A percentile compares a stretch with the other conserved stretches of the same genome.
Evolutionary conservation across 1,284 basidiomycete species (phyloP).

Genomic region (Ustilago crameri): DNA sequence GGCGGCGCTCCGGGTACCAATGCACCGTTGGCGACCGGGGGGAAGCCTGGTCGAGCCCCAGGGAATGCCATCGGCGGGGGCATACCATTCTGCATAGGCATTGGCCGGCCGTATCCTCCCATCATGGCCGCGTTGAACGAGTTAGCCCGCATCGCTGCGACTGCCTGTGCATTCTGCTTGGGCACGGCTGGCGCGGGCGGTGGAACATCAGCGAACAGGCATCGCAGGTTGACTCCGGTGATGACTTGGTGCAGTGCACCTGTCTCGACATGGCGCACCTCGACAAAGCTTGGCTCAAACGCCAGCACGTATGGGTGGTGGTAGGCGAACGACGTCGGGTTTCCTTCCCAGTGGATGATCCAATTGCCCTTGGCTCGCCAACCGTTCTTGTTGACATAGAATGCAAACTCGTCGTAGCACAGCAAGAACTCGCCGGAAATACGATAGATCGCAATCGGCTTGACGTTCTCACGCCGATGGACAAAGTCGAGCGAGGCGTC

Average conservation of each 20-base stretch:
- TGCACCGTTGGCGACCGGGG: conserved; percentile 16
- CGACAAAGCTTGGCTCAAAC: conserved; percentile 95
- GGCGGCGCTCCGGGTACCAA: conserved; percentile 33
- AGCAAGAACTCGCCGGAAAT: conserved; percentile 96
- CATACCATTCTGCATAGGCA: conserved; percentile 40
- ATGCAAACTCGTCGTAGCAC: conserved; percentile 99
- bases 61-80: conserved; percentile 34
- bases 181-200: conserved; percentile 73
- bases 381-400: conserved; percentile 97
- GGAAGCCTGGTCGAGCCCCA: conserved; percentile 36
- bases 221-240: conserved; percentile 74
- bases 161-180: conserved; percentile 43
- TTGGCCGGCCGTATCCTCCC: conserved; percentile 28
- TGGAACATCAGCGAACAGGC: conserved; percentile 92
- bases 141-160: conserved; percentile 47
- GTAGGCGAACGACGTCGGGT: conserved; percentile 90
- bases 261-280: conserved; percentile 94
- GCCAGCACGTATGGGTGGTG: conserved; percentile 97
- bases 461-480: conserved; percentile 84
- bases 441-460: conserved; percentile 95
- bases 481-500: conserved; percentile 94
- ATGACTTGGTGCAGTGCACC: conserved; percentile 94
- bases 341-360: conserved; percentile 97
- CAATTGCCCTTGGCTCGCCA: conserved; percentile 89
- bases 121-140: conserved; percentile 47